Evolutionary conservation across 1,284 basidiomycete genomes (phyloP).

Genomic region (Exobasidium cylindrosporum): DNA sequence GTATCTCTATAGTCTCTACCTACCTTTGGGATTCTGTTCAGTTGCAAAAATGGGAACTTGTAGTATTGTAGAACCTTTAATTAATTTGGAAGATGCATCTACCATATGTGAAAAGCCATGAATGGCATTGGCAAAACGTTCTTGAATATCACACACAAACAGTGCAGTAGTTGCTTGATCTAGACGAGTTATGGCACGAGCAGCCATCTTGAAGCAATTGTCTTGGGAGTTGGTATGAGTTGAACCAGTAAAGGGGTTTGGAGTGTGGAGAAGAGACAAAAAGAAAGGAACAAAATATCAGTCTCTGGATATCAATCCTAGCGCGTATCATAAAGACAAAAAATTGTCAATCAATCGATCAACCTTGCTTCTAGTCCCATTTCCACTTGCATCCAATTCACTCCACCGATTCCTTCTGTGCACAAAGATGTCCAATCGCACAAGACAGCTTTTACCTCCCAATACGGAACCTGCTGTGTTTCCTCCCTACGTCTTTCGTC

Average conservation of each 20-base stretch:
- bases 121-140: constrained; percentile 31
- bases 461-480: constrained; percentile 12
- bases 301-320: too few relatives aligned
- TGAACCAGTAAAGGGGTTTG: neutral
- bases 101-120: constrained; percentile 37
- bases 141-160: constrained; percentile 49
- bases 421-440: too few relatives aligned
- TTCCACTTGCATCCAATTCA: too few relatives aligned
- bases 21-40: constrained; percentile 79
- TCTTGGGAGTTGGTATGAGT: too few relatives aligned
- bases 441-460: too few relatives aligned
- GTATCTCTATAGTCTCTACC: constrained; percentile 12
- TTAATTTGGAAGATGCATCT: constrained; percentile 37
- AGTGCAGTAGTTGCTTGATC: constrained; percentile 40
- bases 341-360: too few relatives aligned
- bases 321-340: too few relatives aligned
- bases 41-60: constrained; percentile 72
- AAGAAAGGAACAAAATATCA: neutral
- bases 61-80: constrained; percentile 60
- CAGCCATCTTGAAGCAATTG: constrained; percentile 7
- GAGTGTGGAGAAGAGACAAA: neutral
- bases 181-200: constrained; percentile 18
- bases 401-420: too few relatives aligned
- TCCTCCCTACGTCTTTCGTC: constrained; percentile 12
- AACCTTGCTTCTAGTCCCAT: too few relatives aligned